Evolutionary conservation across 352 stramenopile species (phyloP).

Genomic region (Hyaloperonospora brassicae): DNA sequence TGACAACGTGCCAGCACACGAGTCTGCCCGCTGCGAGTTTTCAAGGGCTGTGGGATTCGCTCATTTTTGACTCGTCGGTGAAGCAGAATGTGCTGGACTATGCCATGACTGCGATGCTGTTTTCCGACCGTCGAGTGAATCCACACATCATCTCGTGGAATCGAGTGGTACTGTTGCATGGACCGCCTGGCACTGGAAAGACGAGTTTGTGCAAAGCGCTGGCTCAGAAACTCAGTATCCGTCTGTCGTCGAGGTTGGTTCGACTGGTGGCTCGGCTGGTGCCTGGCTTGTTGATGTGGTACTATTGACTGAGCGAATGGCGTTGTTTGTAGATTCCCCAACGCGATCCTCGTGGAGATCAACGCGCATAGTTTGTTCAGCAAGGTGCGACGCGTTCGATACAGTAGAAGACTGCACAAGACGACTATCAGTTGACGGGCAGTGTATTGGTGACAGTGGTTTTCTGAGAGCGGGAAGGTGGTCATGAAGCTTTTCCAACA

Average conservation of each 20-base stretch:
- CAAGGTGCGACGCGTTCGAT: slow-evolving; percentile 31
- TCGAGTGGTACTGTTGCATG: slow-evolving; percentile 86
- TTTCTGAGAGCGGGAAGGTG: slow-evolving; percentile 91
- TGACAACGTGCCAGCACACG: slow-evolving; percentile 72
- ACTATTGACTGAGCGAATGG: neutral
- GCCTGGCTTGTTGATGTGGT: neutral
- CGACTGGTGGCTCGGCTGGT: neutral
- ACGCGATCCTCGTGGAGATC: slow-evolving; percentile 84
- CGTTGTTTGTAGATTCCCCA: slow-evolving; percentile 35
- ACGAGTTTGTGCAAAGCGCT: slow-evolving; percentile 89
- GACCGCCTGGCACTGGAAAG: slow-evolving; percentile 89
- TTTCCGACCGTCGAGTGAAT: slow-evolving; percentile 80
- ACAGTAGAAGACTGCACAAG: neutral
- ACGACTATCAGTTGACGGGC: neutral
- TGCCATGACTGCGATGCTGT: slow-evolving; percentile 85
- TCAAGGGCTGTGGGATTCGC: slow-evolving; percentile 72
- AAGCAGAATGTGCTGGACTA: slow-evolving; percentile 85
- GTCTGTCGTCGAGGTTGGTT: slow-evolving; percentile 49
- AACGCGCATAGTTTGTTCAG: slow-evolving; percentile 91
- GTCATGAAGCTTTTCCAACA: slow-evolving; percentile 89
- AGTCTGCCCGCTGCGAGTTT: slow-evolving; percentile 56
- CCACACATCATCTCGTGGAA: slow-evolving; percentile 89
- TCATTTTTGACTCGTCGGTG: slow-evolving; percentile 77
- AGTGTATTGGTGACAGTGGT: slow-evolving; percentile 59
- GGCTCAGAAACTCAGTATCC: slow-evolving; percentile 89